A percentile compares a stretch with the other conserved stretches of the same genome.
Evolutionary conservation across 2,329 filamentous ascomycete genomes (phyloP).

Genomic region (Davidsoniella australis): DNA sequence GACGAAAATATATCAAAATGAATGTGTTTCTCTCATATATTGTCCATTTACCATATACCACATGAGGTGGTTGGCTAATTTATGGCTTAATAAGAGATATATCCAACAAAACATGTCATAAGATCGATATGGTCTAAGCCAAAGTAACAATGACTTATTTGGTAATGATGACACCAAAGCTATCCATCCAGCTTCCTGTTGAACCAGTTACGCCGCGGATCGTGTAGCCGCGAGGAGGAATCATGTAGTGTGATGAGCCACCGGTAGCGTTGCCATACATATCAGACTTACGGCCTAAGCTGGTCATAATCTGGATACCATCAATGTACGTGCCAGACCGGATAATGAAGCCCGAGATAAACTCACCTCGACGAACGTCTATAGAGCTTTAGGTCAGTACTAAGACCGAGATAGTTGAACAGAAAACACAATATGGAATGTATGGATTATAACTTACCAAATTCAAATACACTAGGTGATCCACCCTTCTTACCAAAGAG

Average conservation of each 20-base stretch:
- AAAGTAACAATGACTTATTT: slow-evolving; percentile 11
- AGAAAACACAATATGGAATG: no score
- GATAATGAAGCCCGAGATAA: slow-evolving; percentile 71
- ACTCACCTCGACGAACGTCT: slow-evolving; percentile 52
- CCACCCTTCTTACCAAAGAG: slow-evolving; percentile 72
- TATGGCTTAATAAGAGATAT: neutral
- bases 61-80: no score
- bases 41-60: no score
- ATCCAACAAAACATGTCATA: neutral
- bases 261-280: slow-evolving; percentile 68
- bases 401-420: neutral
- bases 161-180: slow-evolving; percentile 58
- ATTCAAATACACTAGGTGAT: slow-evolving; percentile 52
- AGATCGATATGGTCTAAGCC: neutral
- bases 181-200: slow-evolving; percentile 65
- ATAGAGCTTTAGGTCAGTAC: slow-evolving; percentile 10
- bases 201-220: slow-evolving; percentile 79
- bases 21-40: no score
- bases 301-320: slow-evolving; percentile 79
- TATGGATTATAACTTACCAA: slow-evolving; percentile 38
- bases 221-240: slow-evolving; percentile 76
- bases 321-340: slow-evolving; percentile 72
- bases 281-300: slow-evolving; percentile 66
- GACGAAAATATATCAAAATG: no score
- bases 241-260: slow-evolving; percentile 65